These are phyloP conservation scores for Hippophae gyantsensis DNA, from an alignment of 306 rosid species.

Conservation along the genomic window DNA sequence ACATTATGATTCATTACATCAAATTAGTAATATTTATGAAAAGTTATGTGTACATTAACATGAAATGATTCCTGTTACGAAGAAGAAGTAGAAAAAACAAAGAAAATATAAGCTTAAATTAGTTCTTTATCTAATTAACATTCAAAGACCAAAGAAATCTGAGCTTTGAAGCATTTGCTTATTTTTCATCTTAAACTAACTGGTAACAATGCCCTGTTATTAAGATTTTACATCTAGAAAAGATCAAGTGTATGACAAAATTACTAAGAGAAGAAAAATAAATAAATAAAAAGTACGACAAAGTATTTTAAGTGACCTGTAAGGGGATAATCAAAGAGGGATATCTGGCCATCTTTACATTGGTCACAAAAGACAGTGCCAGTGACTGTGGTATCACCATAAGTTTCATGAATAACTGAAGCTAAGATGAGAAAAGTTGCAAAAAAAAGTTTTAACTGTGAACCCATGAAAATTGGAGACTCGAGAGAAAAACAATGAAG, in stretches of 20 bases:
- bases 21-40: too few relatives aligned
- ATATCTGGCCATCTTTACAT: slow-evolving; percentile 78
- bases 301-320: slow-evolving; percentile 13
- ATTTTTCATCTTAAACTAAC: too few relatives aligned
- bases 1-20: too few relatives aligned
- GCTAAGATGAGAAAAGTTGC: slow-evolving; percentile 30
- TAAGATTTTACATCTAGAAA: too few relatives aligned
- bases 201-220: too few relatives aligned
- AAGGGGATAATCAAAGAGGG: slow-evolving; percentile 67
- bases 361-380: slow-evolving; percentile 91
- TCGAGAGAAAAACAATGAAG: slow-evolving; percentile 4
- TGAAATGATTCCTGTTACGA: too few relatives aligned
- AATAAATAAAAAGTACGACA: background rate
- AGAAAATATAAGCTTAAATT: too few relatives aligned
- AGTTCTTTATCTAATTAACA: too few relatives aligned
- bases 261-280: background rate
- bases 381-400: slow-evolving; percentile 49
- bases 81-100: too few relatives aligned
- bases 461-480: slow-evolving; percentile 47
- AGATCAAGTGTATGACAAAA: background rate
- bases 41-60: too few relatives aligned
- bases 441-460: slow-evolving; percentile 26
- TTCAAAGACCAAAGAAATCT: too few relatives aligned
- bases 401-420: slow-evolving; percentile 34
- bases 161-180: too few relatives aligned